A percentile compares a stretch with the other conserved stretches of the same genome.
Conservation (phyloP, 2,329 filamentous ascomycete species). For the Cordyceps tenuipes region DNA sequence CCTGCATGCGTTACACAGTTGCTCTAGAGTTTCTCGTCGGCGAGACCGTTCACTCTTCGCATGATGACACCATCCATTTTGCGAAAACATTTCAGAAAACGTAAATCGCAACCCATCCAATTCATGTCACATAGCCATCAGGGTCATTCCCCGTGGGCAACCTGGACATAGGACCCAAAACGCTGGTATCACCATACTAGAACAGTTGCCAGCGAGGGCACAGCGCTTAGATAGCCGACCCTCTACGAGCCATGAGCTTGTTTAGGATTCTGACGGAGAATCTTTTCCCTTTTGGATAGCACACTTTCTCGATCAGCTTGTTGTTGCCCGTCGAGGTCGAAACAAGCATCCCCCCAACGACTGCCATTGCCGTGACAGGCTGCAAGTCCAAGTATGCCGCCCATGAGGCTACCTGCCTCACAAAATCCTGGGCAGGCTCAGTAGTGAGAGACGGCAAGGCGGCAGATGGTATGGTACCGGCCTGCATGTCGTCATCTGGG, state of each 20-base stretch:
- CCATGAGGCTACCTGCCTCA: too few species aligned
- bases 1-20: background rate
- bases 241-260: background rate
- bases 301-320: too few species aligned
- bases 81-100: background rate
- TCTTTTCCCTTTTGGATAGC: too few species aligned
- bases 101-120: background rate
- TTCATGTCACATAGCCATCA: background rate
- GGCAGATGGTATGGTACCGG: background rate
- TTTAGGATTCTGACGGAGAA: background rate
- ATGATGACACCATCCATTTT: background rate
- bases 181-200: background rate
- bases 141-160: too few species aligned
- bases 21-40: background rate
- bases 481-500: background rate
- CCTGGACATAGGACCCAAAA: background rate
- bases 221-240: background rate
- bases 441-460: background rate
- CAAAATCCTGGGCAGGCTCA: background rate
- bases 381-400: too few species aligned
- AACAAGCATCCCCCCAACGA: too few species aligned
- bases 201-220: too few species aligned
- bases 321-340: too few species aligned
- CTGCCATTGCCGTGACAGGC: background rate
- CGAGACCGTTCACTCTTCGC: background rate